phyloP scores from a whole-genome alignment of 345 rosid genomes.

The Eucalyptus brandiana region DNA sequence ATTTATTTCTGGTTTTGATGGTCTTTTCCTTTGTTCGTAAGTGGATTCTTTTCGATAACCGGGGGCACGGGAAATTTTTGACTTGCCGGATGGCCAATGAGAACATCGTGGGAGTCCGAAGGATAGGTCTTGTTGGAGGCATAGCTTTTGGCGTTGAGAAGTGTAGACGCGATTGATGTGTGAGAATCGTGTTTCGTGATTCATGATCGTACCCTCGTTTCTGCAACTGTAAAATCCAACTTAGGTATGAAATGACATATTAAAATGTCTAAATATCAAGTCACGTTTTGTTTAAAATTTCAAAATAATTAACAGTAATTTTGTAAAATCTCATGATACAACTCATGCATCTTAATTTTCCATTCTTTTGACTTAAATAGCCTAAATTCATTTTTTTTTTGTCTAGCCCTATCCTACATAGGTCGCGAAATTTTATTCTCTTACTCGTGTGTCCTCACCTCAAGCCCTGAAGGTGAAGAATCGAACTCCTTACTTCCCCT shows the following conservation, averaged over 20 bases:
- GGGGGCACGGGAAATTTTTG: not conserved
- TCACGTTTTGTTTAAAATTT: too few species aligned
- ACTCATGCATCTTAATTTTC: not conserved
- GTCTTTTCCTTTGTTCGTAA: not conserved
- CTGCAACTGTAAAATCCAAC: not conserved
- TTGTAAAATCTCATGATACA: not conserved
- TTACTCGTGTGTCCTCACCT: rapidly evolving
- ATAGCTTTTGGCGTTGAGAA: not conserved
- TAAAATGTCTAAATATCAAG: not conserved
- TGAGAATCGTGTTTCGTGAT: not conserved
- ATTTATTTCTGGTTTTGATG: not conserved
- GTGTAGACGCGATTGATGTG: not conserved
- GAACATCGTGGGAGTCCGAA: not conserved
- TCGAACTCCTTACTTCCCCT: too few species aligned
- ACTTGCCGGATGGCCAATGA: not conserved
- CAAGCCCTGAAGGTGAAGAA: rapidly evolving
- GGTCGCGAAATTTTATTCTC: rapidly evolving
- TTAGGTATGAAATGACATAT: rapidly evolving
- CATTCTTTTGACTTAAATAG: not conserved
- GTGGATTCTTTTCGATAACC: not conserved
- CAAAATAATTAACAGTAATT: not conserved
- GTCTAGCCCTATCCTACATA: too few species aligned
- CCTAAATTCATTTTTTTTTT: not conserved
- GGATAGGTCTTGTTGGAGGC: not conserved
- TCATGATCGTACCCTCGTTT: not conserved